Conservation (phyloP, 768 basidiomycete genomes). For the Collybiopsis confluens region DNA sequence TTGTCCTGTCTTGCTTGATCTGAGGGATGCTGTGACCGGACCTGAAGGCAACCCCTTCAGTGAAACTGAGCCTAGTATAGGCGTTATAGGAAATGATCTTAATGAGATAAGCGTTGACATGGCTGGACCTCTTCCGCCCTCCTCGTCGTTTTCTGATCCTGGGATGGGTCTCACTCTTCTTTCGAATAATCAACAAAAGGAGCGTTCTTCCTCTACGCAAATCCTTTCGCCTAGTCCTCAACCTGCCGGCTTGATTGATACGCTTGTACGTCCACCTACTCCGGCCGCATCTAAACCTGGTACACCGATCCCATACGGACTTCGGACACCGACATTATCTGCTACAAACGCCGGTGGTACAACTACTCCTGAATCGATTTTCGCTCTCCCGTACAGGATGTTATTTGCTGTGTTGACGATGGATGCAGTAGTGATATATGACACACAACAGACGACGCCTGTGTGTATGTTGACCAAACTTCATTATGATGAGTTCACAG, state of each 20-base stretch:
- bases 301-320: slow-evolving; percentile 35
- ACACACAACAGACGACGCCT: slow-evolving; percentile 93
- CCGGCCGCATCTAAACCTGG: slow-evolving; percentile 56
- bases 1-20: slow-evolving; percentile 88
- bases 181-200: slow-evolving; percentile 14
- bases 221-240: slow-evolving; percentile 51
- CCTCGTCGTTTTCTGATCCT: slow-evolving; percentile 4
- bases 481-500: slow-evolving; percentile 98
- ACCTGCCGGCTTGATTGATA: slow-evolving; percentile 51
- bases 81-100: slow-evolving; percentile 58
- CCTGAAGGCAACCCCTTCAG: slow-evolving; percentile 32
- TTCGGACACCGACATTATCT: slow-evolving; percentile 8
- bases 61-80: slow-evolving; percentile 33
- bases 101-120: slow-evolving; percentile 60
- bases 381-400: slow-evolving; percentile 91
- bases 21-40: slow-evolving; percentile 54
- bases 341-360: slow-evolving; percentile 9
- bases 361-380: slow-evolving; percentile 56
- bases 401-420: slow-evolving; percentile 94
- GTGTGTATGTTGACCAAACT: slow-evolving; percentile 89
- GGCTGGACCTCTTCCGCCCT: slow-evolving; percentile 32
- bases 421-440: slow-evolving; percentile 92
- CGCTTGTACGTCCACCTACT: slow-evolving; percentile 51
- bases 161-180: slow-evolving; percentile 11
- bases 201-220: slow-evolving; percentile 13